Evolutionary conservation across 2,329 filamentous ascomycete species (phyloP).

Genomic region (Pseudocercospora fijiensis): DNA sequence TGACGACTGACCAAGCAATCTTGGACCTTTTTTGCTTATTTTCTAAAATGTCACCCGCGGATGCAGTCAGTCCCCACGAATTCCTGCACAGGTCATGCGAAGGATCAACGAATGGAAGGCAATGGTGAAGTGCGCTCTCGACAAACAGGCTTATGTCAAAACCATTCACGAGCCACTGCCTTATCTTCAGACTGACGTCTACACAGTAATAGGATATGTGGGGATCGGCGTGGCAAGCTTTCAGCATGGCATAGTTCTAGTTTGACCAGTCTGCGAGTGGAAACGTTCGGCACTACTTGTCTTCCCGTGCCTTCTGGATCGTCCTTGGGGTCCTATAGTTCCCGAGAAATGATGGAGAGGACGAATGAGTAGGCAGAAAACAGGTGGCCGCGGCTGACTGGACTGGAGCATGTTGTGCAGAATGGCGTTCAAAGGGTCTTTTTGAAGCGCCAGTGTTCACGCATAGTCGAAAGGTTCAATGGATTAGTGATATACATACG

Average conservation of each 20-base stretch:
- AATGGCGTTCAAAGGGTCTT: not conserved
- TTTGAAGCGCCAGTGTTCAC: not conserved
- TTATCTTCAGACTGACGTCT: conserved; percentile 2
- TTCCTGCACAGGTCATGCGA: not conserved
- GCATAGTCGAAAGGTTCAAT: not conserved
- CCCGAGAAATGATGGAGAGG: not conserved
- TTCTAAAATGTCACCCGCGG: not conserved
- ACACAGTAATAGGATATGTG: not conserved
- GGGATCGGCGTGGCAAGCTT: not conserved
- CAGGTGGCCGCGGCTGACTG: not conserved
- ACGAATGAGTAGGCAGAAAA: not conserved
- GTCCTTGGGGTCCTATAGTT: not conserved
- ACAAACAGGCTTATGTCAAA: not conserved
- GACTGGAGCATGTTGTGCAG: not conserved
- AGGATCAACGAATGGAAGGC: not conserved
- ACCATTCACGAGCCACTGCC: not conserved
- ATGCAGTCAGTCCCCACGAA: not conserved
- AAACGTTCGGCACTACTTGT: not conserved
- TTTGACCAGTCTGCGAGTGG: not conserved
- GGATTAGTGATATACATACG: not conserved
- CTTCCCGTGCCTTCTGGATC: not conserved
- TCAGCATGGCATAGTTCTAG: not conserved
- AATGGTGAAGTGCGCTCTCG: not conserved
- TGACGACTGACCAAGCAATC: not conserved
- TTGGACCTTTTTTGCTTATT: not conserved